Base-by-base conservation (phyloP, 805 yeast genomes). In the Ogataea trehaloabstinens region DNA sequence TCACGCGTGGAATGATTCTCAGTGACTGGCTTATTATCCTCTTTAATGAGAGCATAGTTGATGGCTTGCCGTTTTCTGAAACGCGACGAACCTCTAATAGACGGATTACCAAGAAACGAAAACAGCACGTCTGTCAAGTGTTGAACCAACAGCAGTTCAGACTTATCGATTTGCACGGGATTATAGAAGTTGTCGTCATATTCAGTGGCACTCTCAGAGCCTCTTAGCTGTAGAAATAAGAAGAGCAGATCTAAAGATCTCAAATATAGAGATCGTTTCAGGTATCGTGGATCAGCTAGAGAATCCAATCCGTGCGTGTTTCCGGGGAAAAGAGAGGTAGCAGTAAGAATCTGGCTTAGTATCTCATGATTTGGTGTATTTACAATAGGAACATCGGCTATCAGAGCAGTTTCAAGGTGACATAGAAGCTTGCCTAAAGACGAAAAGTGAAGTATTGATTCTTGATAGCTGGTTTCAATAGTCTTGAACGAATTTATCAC, bases 341-440 rank as follows among this genome's bases (percentile, higher is more conserved):
- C 41, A 1, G 74, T 65, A 31, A 71, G 53, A 7, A 71, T 35
- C 1, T 63, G 55, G 19, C 60, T 47, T 7, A 68, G 31, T 3
- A 64, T 54, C 19, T 61, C 60, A 17, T 57, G 49, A 1, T 65
- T 61, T 0, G 74, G 73, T 7, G 54, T 45, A 13, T 49, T 43
- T 19, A 60, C 32, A 1, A 19, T 17, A 4, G 65, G 64, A 2
- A 51, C 39, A 19, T 53, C 51, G 12, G 40, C 41, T 31, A 49
- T 40, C 2, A 60, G 37, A 1, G 52, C 51, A 5, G 52, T 48
- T 42, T 70, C 73, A 6, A 70, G 38, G 28, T 58, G 58, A 6
- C 58, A 44, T 2, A 71, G 35, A n/a, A 70, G 37, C 49, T 60
- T 57, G 33, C 62, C 67, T 46, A 66, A 68, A 25, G 61, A 60